Evolutionary conservation across 139 green algal genomes (phyloP).

Genomic region (Coccomyxa sp.): DNA sequence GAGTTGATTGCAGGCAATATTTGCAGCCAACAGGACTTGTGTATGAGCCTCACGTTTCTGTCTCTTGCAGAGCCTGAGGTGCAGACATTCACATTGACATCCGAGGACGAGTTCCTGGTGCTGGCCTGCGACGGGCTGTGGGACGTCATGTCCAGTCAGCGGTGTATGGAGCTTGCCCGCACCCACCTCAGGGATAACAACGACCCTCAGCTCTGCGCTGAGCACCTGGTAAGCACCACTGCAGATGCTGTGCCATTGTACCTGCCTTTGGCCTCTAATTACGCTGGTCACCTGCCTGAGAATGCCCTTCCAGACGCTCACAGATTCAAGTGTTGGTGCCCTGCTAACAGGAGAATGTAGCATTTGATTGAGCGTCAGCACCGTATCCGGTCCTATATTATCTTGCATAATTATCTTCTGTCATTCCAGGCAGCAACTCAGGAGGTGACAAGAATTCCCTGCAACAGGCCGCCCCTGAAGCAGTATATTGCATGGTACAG

Average conservation of each 20-base stretch:
- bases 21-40: too few species aligned
- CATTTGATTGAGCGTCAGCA: too few species aligned
- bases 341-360: neutral
- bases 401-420: too few species aligned
- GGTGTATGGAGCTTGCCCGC: constrained; percentile 31
- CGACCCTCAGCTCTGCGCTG: constrained; percentile 20
- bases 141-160: constrained; percentile 46
- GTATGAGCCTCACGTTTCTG: too few species aligned
- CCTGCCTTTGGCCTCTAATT: neutral
- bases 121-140: constrained; percentile 54
- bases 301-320: neutral
- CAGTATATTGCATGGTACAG: too few species aligned
- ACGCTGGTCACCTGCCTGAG: neutral
- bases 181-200: constrained; percentile 30
- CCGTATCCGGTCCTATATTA: too few species aligned
- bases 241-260: neutral
- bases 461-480: too few species aligned
- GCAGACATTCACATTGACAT: neutral
- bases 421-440: too few species aligned
- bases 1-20: neutral
- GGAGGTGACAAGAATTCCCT: too few species aligned
- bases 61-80: constrained; percentile 29
- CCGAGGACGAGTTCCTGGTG: constrained; percentile 41
- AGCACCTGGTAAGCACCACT: constrained; percentile 23
- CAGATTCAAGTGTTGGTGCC: neutral